These are phyloP conservation scores for Cyclotella baltica DNA, from an alignment of 108 stramenopile genomes.

Conservation along the genomic window DNA sequence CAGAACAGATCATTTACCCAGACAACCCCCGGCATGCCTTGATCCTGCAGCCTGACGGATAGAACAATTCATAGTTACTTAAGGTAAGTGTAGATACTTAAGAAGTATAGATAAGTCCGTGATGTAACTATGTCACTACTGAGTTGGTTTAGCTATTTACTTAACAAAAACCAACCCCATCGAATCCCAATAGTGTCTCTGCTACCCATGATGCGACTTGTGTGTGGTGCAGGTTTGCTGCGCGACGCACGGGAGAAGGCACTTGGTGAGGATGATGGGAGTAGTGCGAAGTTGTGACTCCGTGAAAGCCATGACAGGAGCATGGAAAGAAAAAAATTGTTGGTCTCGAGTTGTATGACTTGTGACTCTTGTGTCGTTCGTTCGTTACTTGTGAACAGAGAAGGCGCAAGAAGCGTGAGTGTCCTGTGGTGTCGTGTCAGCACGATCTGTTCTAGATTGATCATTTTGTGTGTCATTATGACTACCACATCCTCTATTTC, in stretches of 20 bases:
- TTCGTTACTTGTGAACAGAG: too few relatives aligned
- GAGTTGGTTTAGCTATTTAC: neutral
- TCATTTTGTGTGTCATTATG: too few relatives aligned
- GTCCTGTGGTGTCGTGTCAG: too few relatives aligned
- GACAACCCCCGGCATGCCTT: neutral
- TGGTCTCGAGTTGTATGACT: too few relatives aligned
- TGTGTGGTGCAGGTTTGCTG: neutral
- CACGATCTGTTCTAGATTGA: too few relatives aligned
- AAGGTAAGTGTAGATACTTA: neutral
- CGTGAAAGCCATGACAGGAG: neutral
- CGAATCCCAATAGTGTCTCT: neutral
- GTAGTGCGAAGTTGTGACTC: neutral
- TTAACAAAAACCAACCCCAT: neutral
- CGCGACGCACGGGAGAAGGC: neutral
- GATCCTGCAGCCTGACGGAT: neutral
- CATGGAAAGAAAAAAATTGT: neutral
- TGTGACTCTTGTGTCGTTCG: too few relatives aligned
- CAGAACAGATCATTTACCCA: too few relatives aligned
- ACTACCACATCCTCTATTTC: too few relatives aligned
- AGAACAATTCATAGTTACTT: neutral
- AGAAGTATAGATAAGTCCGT: neutral
- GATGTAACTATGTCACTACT: neutral
- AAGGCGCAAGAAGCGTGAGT: too few relatives aligned
- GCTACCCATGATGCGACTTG: neutral
- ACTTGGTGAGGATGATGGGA: neutral